Evolutionary conservation across 2,329 filamentous ascomycete genomes (phyloP).

Genomic region (Verticillium isaacii): DNA sequence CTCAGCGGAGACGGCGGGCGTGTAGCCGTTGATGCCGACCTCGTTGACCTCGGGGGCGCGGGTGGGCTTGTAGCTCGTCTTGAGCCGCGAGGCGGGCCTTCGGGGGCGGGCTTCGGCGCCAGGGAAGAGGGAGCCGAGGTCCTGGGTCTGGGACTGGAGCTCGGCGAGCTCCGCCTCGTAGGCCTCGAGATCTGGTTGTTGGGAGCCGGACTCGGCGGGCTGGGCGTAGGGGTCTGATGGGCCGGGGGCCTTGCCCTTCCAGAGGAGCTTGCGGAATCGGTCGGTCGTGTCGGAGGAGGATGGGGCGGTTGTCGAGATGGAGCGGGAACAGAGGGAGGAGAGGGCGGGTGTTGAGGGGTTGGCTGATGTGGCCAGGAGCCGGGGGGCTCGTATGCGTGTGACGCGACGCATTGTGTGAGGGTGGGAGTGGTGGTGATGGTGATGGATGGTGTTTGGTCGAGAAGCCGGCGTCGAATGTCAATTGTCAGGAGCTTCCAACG

Average conservation of each 20-base stretch:
- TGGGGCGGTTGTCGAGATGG: conserved; percentile 28
- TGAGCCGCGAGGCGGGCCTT: not conserved
- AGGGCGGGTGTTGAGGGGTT: conserved; percentile 13
- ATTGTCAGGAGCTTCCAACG: conserved; percentile 1
- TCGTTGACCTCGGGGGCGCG: conserved; percentile 7
- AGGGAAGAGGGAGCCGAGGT: not conserved
- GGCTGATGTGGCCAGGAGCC: conserved; percentile 23
- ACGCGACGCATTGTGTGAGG: conserved; percentile 36
- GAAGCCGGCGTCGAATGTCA: not conserved
- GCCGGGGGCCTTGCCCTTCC: conserved; percentile 30
- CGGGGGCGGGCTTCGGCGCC: not conserved
- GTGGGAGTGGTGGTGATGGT: not conserved
- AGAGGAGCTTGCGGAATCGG: conserved; percentile 33
- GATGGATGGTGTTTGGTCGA: not conserved
- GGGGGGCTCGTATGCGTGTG: conserved; percentile 29
- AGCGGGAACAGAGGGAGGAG: conserved; percentile 7
- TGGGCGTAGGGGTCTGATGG: conserved; percentile 33
- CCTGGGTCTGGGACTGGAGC: conserved; percentile 1
- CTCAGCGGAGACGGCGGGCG: conserved; percentile 38
- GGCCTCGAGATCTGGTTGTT: conserved; percentile 20
- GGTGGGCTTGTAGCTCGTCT: not conserved
- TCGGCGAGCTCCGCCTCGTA: conserved; percentile 14
- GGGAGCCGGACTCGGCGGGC: conserved; percentile 22
- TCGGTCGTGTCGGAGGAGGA: conserved; percentile 26
- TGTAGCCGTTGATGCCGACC: conserved; percentile 30